Evolutionary conservation across 495 filamentous ascomycete species (phyloP), one percentile per base, ranked within the genome.

Genomic region (Achaetomiella virescens): DNA sequence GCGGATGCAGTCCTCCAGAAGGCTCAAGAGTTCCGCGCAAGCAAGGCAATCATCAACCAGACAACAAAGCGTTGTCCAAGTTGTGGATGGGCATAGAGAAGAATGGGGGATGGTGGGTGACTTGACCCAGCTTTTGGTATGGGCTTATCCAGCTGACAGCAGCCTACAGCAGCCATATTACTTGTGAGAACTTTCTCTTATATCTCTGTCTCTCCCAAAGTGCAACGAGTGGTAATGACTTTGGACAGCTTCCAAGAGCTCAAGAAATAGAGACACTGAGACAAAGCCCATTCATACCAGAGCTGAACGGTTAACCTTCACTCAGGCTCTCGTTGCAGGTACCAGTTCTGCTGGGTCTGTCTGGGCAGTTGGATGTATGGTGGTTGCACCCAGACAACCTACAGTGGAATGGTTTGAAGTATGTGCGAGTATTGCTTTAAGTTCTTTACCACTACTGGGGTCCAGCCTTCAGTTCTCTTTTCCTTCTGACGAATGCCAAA

Each of bases 11-110:
- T n/a, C 9, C 31, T 12, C n/a, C 31, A 47, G 40, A 25, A 15
- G 29, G 44, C 40, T 36, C 17, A 12, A 52, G 54, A 45, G 54
- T 12, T 46, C 22, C 20, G 35, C 29, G 27, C 53, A 1, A 63
- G 52, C 36, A 47, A 61, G 43, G 17, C 49, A 22, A 54, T 27
- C 10, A 46, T 73, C 4, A 15, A 51, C 8, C 47, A 52, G 37
- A 61, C 51, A 6, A 60, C 69, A 6, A 71, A 70, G 54, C 41
- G 60, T 33, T 75, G 72, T 35, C 74, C 71, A 11, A 57, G 58
- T 8, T 76, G 72, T 46, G 61, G 57, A 33, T 59, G 57, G 10
- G 61, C 17, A 70, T 73, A 20, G 61, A 67, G 53, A 71, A 66
- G 41, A 59, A 62, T 52, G 65, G 62, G 1, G 74, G 73, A 21